Base-by-base conservation (phyloP, 1,139 yeast genomes). In the Lodderomyces margitis region DNA sequence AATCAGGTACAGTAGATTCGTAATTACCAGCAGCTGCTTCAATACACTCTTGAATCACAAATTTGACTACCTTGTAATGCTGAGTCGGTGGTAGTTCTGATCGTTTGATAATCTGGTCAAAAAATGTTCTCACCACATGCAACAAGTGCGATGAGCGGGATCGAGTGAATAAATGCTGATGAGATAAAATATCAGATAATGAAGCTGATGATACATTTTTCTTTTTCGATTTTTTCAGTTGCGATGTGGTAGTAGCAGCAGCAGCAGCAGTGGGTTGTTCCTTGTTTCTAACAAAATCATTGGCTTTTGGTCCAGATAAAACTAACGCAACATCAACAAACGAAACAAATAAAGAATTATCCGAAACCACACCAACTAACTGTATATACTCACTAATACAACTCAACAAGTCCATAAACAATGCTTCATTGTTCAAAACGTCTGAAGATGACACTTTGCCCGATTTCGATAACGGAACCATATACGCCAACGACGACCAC, bases 121-220 rank as follows among this genome's bases (percentile, higher is more conserved):
- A 70, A 53, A 87, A 84, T 1, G 50, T 44, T 45, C 80, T 67
- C 2, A 83, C 70, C 0, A 61, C 53, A 4, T 50, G 45, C 12
- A 70, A 50, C 9, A 81, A 74, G 1, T 46, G 28, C 0, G 46
- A 36, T 1, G 81, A 65, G 5, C 80, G 70, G 2, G 68, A 58
- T 9, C 64, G 57, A 12, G 61, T 56, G 51, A 87, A 86, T 38
- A 80, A 64, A 38, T 77, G 80, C 25, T 84, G 75, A 56, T 85
- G 87, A 1, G 92, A 80, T 37, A 85, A 69, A 34, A 84, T 63
- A 63, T 87, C 96, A 3, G 94, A 78, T 50, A 84, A 62, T 3
- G 83, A 77, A 21, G 73, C 71, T 0, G 74, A 53, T 19, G 67
- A 65, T 36, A 58, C 61, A 39, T 63, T 68, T 54, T 71, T 78